These are phyloP conservation scores for Stylosanthes scabra DNA, from an alignment of 331 rosid species.

Conservation along the genomic window DNA sequence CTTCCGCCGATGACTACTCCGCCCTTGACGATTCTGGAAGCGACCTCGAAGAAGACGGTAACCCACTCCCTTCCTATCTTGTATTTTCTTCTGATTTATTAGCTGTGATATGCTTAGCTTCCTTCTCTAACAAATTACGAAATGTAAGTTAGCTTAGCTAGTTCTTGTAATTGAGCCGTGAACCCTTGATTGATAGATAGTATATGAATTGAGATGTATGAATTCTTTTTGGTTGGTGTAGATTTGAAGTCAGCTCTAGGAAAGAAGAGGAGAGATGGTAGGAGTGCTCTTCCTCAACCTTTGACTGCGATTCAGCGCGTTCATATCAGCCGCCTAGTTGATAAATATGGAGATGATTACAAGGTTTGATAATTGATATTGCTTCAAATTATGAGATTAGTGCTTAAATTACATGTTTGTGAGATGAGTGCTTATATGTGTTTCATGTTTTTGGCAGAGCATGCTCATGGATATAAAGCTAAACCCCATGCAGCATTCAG, in stretches of 20 bases:
- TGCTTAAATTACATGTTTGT: constrained; percentile 13
- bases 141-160: too few relatives aligned
- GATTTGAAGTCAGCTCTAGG: constrained; percentile 87
- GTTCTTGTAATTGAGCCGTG: too few relatives aligned
- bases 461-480: constrained; percentile 90
- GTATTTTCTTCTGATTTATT: background rate
- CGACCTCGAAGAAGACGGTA: constrained; percentile 94
- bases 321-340: constrained; percentile 64
- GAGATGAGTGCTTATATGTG: constrained; percentile 19
- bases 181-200: too few relatives aligned
- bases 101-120: background rate
- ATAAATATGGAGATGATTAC: constrained; percentile 72
- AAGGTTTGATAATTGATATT: constrained; percentile 52
- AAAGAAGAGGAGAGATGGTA: constrained; percentile 85
- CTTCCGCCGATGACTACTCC: constrained; percentile 13
- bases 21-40: constrained; percentile 59
- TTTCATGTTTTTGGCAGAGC: constrained; percentile 52
- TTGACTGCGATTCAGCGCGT: constrained; percentile 76
- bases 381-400: background rate
- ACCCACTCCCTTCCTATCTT: constrained; percentile 1
- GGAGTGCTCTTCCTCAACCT: constrained; percentile 63
- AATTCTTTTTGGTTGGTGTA: constrained; percentile 34
- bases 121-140: background rate
- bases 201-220: too few relatives aligned
- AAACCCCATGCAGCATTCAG: constrained; percentile 87